Base-by-base conservation (phyloP, 345 rosid species). In the Schrenkiella parvula region DNA sequence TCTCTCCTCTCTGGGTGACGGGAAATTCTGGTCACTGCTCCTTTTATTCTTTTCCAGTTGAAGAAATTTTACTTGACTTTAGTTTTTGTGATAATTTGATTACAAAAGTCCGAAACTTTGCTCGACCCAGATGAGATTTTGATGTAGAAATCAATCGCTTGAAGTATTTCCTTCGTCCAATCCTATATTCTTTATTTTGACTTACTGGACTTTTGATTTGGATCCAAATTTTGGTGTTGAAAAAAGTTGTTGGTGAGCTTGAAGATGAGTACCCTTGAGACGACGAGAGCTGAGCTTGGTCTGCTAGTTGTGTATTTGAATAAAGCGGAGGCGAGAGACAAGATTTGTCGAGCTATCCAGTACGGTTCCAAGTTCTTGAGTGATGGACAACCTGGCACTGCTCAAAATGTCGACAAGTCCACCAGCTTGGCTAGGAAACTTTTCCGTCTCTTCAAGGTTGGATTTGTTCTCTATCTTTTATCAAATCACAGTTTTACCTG, bases 261-360 rank as follows among this genome's bases (percentile, higher is more conserved):
- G 12, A 32, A 39, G 95, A 72, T 72, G 76, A 91, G 84, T 81
- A 80, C 89, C 0, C 72, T 93, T 68, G 97, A 93, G 72, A 89
- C 73, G n/a, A 84, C 96, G 37, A 88, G 98, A 79, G 89, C 96
- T 1, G 97, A 93, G 77, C 96, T 93, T 79, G 95, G 81, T 37
- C 89, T 93, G 60, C 60, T 87, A 6, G 93, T 93, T 64, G 42
- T 91, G 75, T 93, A 89, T 81, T 78, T 93, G 86, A 91, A 89
- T 55, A 91, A 93, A 82, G 97, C 97, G 67, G 98, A 93, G 80
- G 93, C 98, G 31, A 85, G 98, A 76, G 98, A 93, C 85, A 93
- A 93, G 95, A 86, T 93, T 52, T 93, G 98, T 78, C 82, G 98
- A 82, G 97, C 97, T 48, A 93, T 93, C 75, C 98, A 93, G 35